Evolutionary conservation across 805 yeast genomes (phyloP).

Genomic region (Ogataea kodamae): DNA sequence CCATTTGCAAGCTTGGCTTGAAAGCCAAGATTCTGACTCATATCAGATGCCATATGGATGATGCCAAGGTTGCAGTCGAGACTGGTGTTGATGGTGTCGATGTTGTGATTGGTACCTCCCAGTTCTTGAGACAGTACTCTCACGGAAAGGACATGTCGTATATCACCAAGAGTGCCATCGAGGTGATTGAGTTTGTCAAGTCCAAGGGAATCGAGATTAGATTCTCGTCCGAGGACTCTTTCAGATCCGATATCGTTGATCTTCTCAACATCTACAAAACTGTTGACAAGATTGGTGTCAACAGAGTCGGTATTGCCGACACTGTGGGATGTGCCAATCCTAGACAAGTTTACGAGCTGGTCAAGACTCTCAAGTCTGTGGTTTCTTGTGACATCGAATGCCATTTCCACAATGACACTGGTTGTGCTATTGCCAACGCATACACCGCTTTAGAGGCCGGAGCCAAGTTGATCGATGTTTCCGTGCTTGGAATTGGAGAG

Average conservation of each 20-base stretch:
- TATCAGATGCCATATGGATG: slow-evolving; percentile 60
- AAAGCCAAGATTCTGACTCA: slow-evolving; percentile 53
- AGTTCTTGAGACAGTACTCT: slow-evolving; percentile 51
- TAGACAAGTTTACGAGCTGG: slow-evolving; percentile 58
- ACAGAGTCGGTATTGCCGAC: slow-evolving; percentile 62
- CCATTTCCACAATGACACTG: slow-evolving; percentile 62
- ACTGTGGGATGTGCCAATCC: slow-evolving; percentile 65
- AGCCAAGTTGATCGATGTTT: slow-evolving; percentile 55
- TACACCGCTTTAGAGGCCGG: slow-evolving; percentile 63
- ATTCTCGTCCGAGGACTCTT: slow-evolving; percentile 57
- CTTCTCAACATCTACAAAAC: slow-evolving; percentile 55
- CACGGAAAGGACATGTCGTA: slow-evolving; percentile 62
- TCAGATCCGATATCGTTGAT: slow-evolving; percentile 59
- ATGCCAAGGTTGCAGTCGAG: slow-evolving; percentile 57
- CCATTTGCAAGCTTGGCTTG: slow-evolving; percentile 56
- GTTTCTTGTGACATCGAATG: slow-evolving; percentile 58
- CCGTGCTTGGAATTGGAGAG: slow-evolving; percentile 61
- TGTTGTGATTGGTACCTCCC: slow-evolving; percentile 59
- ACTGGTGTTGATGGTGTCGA: slow-evolving; percentile 64
- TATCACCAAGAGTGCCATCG: slow-evolving; percentile 53
- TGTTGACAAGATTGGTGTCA: slow-evolving; percentile 59
- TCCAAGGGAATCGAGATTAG: slow-evolving; percentile 58
- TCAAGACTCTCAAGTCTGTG: slow-evolving; percentile 53
- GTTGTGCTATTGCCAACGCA: slow-evolving; percentile 62
- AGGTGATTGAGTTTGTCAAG: slow-evolving; percentile 58